A percentile compares a stretch with the other conserved stretches of the same genome.
Conservation (phyloP, 2,329 filamentous ascomycete genomes). For the Cytospora piceae region DNA sequence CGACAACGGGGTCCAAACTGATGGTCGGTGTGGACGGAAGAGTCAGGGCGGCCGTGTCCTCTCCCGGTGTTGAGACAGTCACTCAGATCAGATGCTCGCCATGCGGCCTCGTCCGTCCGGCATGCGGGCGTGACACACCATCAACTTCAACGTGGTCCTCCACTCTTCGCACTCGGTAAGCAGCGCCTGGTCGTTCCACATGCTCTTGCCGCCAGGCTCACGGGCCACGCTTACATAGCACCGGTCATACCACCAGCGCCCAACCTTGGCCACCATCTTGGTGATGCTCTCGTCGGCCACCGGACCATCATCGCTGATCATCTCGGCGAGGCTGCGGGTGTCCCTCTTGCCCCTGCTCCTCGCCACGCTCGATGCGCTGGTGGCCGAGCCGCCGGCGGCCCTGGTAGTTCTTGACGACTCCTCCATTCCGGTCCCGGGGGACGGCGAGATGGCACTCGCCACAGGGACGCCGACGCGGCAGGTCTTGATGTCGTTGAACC, state of each 20-base stretch:
- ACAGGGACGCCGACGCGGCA: constrained; percentile 80
- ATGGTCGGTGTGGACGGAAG: not conserved
- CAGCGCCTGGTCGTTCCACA: constrained; percentile 78
- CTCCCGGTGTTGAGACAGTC: not conserved
- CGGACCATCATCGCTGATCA: constrained; percentile 71
- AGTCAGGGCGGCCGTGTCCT: no score
- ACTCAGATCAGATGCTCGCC: constrained; percentile 48
- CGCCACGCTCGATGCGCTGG: not conserved
- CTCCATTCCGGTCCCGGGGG: constrained; percentile 21
- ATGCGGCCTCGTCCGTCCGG: constrained; percentile 58
- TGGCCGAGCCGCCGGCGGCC: constrained; percentile 11
- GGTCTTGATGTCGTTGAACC: constrained; percentile 73
- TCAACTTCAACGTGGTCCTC: constrained; percentile 84
- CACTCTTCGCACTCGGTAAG: constrained; percentile 84
- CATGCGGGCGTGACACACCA: constrained; percentile 89
- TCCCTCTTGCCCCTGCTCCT: constrained; percentile 44
- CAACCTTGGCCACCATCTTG: constrained; percentile 88
- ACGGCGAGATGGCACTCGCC: constrained; percentile 53
- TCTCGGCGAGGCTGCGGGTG: constrained; percentile 66
- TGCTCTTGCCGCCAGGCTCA: constrained; percentile 57
- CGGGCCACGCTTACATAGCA: constrained; percentile 80
- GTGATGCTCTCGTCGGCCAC: constrained; percentile 83
- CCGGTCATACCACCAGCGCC: constrained; percentile 93
- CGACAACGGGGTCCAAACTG: no score
- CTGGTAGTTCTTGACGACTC: constrained; percentile 40